Conservation (phyloP, 441 rosid species). For the Euphorbia celastroides region DNA sequence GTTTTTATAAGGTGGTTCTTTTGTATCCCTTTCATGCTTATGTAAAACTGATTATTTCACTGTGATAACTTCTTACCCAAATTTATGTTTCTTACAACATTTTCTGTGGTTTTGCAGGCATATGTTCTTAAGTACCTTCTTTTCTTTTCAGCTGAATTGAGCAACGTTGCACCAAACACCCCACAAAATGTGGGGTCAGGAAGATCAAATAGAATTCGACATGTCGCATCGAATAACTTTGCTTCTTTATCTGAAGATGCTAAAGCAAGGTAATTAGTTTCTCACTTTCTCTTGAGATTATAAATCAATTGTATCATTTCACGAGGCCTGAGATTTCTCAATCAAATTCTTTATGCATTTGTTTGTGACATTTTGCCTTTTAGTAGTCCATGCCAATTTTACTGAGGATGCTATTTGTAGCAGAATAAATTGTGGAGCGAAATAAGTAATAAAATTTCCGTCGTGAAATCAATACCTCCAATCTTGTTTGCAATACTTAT, state of each 20-base stretch:
- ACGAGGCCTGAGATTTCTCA: neutral
- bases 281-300: neutral
- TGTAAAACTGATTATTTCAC: neutral
- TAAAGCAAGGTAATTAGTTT: conserved; percentile 59
- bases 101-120: conserved; percentile 57
- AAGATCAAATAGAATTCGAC: conserved; percentile 33
- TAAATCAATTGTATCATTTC: neutral
- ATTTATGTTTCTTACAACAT: conserved; percentile 18
- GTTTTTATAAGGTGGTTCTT: neutral
- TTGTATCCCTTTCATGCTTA: neutral
- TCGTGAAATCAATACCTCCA: neutral
- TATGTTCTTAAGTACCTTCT: conserved; percentile 87
- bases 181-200: conserved; percentile 36
- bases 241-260: conserved; percentile 51
- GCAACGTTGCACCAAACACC: conserved; percentile 31
- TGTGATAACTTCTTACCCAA: neutral
- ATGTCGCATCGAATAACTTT: conserved; percentile 47
- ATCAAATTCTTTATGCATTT: neutral
- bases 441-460: neutral
- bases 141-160: conserved; percentile 65
- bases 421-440: neutral
- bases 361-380: neutral
- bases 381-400: conserved; percentile 1
- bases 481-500: neutral
- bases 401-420: neutral